Evolutionary conservation across 1,139 yeast species (phyloP).

Genomic region (Kodamaea derodonti): DNA sequence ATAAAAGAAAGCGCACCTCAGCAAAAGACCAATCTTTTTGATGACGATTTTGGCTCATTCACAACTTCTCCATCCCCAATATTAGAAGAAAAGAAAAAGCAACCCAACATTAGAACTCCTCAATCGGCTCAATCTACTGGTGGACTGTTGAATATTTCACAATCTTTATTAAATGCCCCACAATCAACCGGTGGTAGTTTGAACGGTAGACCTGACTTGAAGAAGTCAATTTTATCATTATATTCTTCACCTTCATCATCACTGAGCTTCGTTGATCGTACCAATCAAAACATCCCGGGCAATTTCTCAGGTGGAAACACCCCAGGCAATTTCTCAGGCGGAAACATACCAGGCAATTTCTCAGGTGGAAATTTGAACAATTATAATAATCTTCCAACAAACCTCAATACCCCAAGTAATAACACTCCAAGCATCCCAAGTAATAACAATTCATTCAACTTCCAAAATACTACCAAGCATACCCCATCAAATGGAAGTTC

Average conservation of each 20-base stretch:
- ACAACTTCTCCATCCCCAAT: slow-evolving; percentile 21
- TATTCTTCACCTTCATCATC: slow-evolving; percentile 65
- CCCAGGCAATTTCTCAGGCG: not conserved
- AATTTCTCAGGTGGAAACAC: not conserved
- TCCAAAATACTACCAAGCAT: not conserved
- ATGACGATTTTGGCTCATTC: slow-evolving; percentile 43
- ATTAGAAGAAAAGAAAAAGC: not conserved
- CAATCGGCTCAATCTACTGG: slow-evolving; percentile 1
- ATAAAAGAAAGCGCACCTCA: not conserved
- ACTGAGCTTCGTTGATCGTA: not conserved
- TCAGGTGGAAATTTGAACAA: not conserved
- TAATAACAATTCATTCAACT: no score
- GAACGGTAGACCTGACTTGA: slow-evolving; percentile 58
- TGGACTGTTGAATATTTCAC: slow-evolving; percentile 12
- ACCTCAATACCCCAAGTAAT: no score
- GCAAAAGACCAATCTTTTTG: slow-evolving; percentile 14
- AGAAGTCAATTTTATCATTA: slow-evolving; percentile 83
- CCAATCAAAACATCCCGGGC: not conserved
- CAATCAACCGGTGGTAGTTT: slow-evolving; percentile 37
- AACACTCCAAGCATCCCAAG: no score
- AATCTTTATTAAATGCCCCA: no score
- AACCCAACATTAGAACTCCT: not conserved
- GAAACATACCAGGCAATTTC: not conserved
- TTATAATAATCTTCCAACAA: no score
- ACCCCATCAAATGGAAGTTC: not conserved